A percentile compares a stretch with the other conserved stretches of the same genome.
These are phyloP conservation scores for Trametes versicolor DNA, from an alignment of 1,284 basidiomycete species.

Conservation along the genomic window DNA sequence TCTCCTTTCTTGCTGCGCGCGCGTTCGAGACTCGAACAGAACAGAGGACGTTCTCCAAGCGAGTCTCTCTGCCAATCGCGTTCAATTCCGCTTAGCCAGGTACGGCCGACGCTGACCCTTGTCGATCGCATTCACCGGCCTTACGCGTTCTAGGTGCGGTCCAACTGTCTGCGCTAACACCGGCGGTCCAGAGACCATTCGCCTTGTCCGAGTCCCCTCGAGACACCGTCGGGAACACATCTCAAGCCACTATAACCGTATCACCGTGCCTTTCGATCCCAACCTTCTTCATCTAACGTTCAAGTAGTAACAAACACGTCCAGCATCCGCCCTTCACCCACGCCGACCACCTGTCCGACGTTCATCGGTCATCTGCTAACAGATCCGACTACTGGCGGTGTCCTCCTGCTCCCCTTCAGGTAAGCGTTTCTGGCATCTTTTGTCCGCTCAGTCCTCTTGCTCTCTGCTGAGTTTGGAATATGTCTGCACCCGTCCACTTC, in stretches of 20 bases:
- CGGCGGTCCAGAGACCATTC: slow-evolving; percentile 8
- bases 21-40: slow-evolving; percentile 12
- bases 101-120: slow-evolving; percentile 3
- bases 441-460: slow-evolving; percentile 1
- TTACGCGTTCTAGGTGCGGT: slow-evolving; percentile 18
- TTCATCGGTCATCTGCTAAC: slow-evolving; percentile 10
- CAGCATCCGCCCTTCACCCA: background rate
- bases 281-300: slow-evolving; percentile 14
- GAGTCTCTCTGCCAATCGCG: slow-evolving; percentile 18
- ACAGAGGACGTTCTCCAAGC: slow-evolving; percentile 5
- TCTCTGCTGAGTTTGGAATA: slow-evolving; percentile 19
- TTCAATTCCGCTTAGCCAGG: background rate
- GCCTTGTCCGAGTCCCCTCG: slow-evolving; percentile 10
- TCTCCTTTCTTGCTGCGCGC: slow-evolving; percentile 15
- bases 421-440: slow-evolving; percentile 13
- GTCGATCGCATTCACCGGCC: slow-evolving; percentile 21
- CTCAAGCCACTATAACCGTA: slow-evolving; percentile 16
- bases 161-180: slow-evolving; percentile 4
- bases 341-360: slow-evolving; percentile 17
- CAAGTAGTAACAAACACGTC: slow-evolving; percentile 13
- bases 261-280: slow-evolving; percentile 17
- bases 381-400: slow-evolving; percentile 18
- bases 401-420: slow-evolving; percentile 14
- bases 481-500: slow-evolving; percentile 23
- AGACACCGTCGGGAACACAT: slow-evolving; percentile 18